phyloP scores from a whole-genome alignment of 2,329 filamentous ascomycete species.

The Beauveria brongniartii region DNA sequence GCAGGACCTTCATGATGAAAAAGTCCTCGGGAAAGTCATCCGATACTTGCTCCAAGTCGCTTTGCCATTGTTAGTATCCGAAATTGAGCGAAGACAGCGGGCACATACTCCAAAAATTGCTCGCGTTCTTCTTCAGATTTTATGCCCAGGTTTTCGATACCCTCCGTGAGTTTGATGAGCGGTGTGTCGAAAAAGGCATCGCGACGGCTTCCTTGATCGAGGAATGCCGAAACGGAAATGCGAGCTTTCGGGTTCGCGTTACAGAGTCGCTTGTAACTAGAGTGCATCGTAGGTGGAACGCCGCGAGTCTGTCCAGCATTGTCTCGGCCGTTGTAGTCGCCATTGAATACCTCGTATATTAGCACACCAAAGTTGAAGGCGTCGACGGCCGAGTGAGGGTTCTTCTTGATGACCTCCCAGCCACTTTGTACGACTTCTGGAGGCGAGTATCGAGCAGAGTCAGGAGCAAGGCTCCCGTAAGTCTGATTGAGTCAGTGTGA shows the following conservation, averaged over 20 bases:
- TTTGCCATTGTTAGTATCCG: constrained; percentile 28
- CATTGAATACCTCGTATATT: constrained; percentile 88
- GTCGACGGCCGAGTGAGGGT: constrained; percentile 74
- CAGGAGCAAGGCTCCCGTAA: constrained; percentile 80
- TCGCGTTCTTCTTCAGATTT: constrained; percentile 81
- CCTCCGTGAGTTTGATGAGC: constrained; percentile 84
- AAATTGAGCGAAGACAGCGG: neutral
- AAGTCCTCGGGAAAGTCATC: constrained; percentile 97
- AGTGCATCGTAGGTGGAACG: constrained; percentile 80
- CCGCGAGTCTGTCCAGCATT: constrained; percentile 80
- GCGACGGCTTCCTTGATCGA: constrained; percentile 76
- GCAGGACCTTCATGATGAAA: constrained; percentile 93
- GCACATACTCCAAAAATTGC: constrained; percentile 60
- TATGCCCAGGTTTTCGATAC: constrained; percentile 84
- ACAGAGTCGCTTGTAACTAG: constrained; percentile 81
- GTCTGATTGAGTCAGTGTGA: constrained; percentile 40
- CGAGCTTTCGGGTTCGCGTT: constrained; percentile 85
- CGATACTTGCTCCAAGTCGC: constrained; percentile 73
- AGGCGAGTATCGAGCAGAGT: constrained; percentile 74
- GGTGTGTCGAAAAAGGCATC: constrained; percentile 91
- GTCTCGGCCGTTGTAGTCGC: constrained; percentile 65
- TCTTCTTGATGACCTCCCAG: constrained; percentile 86
- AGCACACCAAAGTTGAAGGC: constrained; percentile 79
- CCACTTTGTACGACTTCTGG: constrained; percentile 79
- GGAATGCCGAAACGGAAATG: constrained; percentile 73